These are phyloP conservation scores for Pelagomonas calceolata DNA, from an alignment of 108 stramenopile species.

Conservation along the genomic window DNA sequence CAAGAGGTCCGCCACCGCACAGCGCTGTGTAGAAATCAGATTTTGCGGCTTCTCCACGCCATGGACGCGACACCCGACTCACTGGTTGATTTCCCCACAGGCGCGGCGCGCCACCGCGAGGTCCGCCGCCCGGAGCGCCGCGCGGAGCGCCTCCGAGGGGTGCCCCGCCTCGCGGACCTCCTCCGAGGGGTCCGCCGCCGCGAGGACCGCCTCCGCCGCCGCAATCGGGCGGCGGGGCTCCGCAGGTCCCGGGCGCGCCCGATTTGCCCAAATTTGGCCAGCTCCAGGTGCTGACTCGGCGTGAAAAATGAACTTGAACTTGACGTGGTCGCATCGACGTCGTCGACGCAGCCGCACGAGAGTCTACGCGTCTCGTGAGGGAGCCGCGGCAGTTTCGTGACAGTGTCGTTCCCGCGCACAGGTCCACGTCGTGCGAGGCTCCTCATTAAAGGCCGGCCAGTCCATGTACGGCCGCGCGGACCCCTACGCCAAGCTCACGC, in stretches of 20 bases:
- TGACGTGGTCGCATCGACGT: too few species aligned
- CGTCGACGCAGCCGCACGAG: too few species aligned
- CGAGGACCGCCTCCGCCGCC: constrained; percentile 48
- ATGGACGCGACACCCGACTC: too few species aligned
- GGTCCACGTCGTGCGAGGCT: constrained; percentile 50
- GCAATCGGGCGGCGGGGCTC: constrained; percentile 3
- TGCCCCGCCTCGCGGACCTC: constrained; percentile 1
- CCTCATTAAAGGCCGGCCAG: constrained; percentile 61
- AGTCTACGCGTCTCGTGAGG: too few species aligned
- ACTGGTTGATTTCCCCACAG: too few species aligned
- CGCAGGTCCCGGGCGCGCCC: constrained; percentile 32
- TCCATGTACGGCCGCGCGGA: constrained; percentile 67
- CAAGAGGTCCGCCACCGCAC: too few species aligned
- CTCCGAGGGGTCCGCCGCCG: constrained; percentile 21
- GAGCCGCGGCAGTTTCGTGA: too few species aligned
- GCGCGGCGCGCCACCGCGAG: constrained; percentile 27
- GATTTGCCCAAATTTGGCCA: constrained; percentile 46
- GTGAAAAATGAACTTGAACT: too few species aligned
- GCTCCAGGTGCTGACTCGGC: too few species aligned
- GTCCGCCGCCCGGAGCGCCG: constrained; percentile 33
- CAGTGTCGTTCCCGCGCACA: too few species aligned
- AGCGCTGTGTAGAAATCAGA: too few species aligned
- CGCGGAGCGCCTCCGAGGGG: constrained; percentile 7
- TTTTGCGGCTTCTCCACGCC: too few species aligned
- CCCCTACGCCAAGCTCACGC: constrained; percentile 55